These are phyloP conservation scores for Maudiozyma saulgeensis DNA, from an alignment of 805 yeast genomes.

Conservation along the genomic window DNA sequence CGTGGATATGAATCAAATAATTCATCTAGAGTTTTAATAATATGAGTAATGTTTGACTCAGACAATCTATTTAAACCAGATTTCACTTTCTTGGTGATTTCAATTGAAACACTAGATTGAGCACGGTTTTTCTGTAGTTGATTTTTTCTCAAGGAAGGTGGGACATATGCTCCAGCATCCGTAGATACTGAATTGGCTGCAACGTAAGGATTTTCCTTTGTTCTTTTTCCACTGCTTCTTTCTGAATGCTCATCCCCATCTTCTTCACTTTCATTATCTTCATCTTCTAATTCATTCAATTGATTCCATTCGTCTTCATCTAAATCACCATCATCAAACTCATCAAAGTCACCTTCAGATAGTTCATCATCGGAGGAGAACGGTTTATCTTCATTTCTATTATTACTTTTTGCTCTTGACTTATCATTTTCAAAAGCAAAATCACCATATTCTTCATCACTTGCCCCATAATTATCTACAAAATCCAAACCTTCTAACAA, in stretches of 20 bases:
- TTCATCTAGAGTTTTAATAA: conserved; percentile 57
- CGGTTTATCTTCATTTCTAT: conserved; percentile 25
- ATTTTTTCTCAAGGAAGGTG: conserved; percentile 73
- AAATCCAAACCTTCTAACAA: conserved; percentile 57
- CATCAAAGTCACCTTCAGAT: conserved; percentile 36
- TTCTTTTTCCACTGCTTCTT: conserved; percentile 24
- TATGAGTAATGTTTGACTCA: conserved; percentile 68
- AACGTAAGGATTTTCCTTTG: conserved; percentile 62
- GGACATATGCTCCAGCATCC: conserved; percentile 49
- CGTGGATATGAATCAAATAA: conserved; percentile 63
- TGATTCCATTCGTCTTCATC: conserved; percentile 30
- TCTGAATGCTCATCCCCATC: conserved; percentile 4
- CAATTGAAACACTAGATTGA: conserved; percentile 38
- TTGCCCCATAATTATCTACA: conserved; percentile 30
- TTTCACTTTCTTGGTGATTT: conserved; percentile 55
- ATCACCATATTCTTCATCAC: conserved; percentile 27
- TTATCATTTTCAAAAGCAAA: conserved; percentile 18
- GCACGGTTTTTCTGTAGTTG: conserved; percentile 31
- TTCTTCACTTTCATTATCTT: conserved; percentile 15
- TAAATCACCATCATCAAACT: conserved; percentile 32
- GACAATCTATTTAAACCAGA: conserved; percentile 84
- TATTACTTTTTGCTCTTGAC: neutral
- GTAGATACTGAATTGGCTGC: conserved; percentile 38
- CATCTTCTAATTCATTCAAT: conserved; percentile 23
- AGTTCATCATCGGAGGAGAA: conserved; percentile 35